Evolutionary conservation across 1,139 yeast genomes (phyloP), one percentile per base, ranked within the genome.

Genomic region (Yamadazyma conglobata): DNA sequence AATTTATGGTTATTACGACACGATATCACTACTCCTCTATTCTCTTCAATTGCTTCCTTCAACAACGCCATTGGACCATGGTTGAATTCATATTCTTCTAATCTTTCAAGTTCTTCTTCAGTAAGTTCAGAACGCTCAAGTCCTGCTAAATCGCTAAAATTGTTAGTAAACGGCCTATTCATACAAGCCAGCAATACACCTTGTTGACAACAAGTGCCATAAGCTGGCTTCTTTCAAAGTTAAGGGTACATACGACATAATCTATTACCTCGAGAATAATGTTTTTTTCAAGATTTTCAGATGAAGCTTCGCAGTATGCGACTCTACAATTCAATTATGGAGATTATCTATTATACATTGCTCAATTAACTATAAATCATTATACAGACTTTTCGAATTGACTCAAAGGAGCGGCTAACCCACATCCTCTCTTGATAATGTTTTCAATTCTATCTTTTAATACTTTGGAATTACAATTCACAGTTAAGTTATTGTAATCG

Each of bases 1-100:
- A 91, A 69, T 57, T 91, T 91, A 52, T 88, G 96, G 57, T 89
- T 89, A 55, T 91, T 91, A 49, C 99, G 74, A 42, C 95, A 77
- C 16, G 96, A 86, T 44, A 91, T 85, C 35, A 91, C 76, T 4
- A 93, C 86, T 16, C 89, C 88, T 2, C 82, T 71, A 36, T 77
- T 79, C 39, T 78, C 73, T 42, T 79, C 73, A 24, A 87, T 83
- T 0, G 97, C 89, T 32, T 79, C 77, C 45, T 87, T 86, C 15
- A 91, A 70, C 20, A 91, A 70, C 3, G 94, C 79, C 72, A 93
- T 73, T 5, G 99, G 99, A 0, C 98, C 98, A 58, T 87, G 79
- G 35, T 77, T 68, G 51, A 87, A 85, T 56, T 91, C 97, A 52
- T 81, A 88, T 50, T 89, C 96, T 56, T 91, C 97, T 24, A 88